These are phyloP conservation scores for Chlorella sorokiniana DNA, from an alignment of 139 green algal genomes.

Conservation along the genomic window DNA sequence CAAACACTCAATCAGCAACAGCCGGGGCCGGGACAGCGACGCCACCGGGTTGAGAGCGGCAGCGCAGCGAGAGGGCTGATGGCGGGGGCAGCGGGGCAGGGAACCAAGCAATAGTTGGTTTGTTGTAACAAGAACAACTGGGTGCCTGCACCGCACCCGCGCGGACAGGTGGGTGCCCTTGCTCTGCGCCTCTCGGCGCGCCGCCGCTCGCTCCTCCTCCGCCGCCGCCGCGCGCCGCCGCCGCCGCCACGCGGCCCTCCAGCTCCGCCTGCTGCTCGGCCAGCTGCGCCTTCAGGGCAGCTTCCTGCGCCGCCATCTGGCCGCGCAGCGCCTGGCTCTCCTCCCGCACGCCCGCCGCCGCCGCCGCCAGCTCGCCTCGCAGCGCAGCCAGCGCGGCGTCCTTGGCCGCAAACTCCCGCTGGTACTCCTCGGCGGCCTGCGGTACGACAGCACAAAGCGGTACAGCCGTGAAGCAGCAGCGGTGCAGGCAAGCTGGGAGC, in stretches of 20 bases:
- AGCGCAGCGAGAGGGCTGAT: too few species aligned
- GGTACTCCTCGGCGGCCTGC: slow-evolving; percentile 49
- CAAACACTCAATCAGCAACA: too few species aligned
- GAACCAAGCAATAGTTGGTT: too few species aligned
- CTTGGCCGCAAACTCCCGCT: slow-evolving; percentile 41
- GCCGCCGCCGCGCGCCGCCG: background rate
- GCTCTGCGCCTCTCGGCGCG: slow-evolving; percentile 39
- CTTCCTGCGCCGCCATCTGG: background rate
- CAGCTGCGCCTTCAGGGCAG: slow-evolving; percentile 10
- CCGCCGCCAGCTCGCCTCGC: background rate
- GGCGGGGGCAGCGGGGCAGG: too few species aligned
- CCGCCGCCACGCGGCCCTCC: background rate
- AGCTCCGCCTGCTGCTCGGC: slow-evolving; percentile 18
- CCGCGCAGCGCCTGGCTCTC: slow-evolving; percentile 21
- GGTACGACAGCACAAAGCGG: background rate
- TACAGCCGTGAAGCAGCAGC: background rate
- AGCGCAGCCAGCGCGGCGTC: slow-evolving; percentile 41
- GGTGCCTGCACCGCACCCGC: slow-evolving; percentile 21
- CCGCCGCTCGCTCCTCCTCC: slow-evolving; percentile 25
- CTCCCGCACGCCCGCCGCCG: background rate
- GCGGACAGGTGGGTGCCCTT: slow-evolving; percentile 51
- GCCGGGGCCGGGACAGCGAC: too few species aligned
- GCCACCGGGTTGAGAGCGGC: too few species aligned
- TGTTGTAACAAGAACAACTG: too few species aligned
- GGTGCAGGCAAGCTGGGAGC: background rate